A percentile compares a stretch with the other conserved stretches of the same genome.
These are phyloP conservation scores for Volvox reticuliferus DNA, from an alignment of 139 green algal species.

Conservation along the genomic window DNA sequence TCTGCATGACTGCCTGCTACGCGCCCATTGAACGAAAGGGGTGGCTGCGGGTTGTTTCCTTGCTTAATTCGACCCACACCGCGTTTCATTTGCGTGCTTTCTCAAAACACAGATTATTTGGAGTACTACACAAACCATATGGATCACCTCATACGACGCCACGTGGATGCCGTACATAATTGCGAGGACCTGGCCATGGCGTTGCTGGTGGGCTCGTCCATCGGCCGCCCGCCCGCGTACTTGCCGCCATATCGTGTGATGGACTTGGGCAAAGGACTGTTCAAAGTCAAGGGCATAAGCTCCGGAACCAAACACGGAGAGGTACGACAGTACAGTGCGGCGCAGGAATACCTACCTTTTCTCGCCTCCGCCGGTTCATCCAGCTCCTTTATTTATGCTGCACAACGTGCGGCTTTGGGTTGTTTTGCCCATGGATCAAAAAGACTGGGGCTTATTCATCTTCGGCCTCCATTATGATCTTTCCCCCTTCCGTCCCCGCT, in stretches of 20 bases:
- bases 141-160: constrained; percentile 49
- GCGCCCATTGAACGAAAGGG: too few relatives aligned
- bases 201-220: constrained; percentile 54
- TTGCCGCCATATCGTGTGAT: background rate
- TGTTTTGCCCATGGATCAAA: too few relatives aligned
- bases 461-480: too few relatives aligned
- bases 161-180: constrained; percentile 70
- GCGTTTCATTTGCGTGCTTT: background rate
- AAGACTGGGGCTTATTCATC: too few relatives aligned
- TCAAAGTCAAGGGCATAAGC: constrained; percentile 52
- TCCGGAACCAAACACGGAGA: constrained; percentile 20
- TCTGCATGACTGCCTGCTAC: too few relatives aligned
- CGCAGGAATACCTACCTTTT: background rate
- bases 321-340: background rate
- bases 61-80: background rate
- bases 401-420: too few relatives aligned
- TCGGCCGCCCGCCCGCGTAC: constrained; percentile 10
- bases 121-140: constrained; percentile 66
- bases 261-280: constrained; percentile 42
- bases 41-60: too few relatives aligned
- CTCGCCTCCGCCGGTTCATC: too few relatives aligned
- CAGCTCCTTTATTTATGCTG: too few relatives aligned
- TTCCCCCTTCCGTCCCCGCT: too few relatives aligned
- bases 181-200: constrained; percentile 73
- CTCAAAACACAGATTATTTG: constrained; percentile 62